A percentile compares a stretch with the other conserved stretches of the same genome.
These are phyloP conservation scores for Pythium myriotylum DNA, from an alignment of 352 stramenopile species.

Conservation along the genomic window DNA sequence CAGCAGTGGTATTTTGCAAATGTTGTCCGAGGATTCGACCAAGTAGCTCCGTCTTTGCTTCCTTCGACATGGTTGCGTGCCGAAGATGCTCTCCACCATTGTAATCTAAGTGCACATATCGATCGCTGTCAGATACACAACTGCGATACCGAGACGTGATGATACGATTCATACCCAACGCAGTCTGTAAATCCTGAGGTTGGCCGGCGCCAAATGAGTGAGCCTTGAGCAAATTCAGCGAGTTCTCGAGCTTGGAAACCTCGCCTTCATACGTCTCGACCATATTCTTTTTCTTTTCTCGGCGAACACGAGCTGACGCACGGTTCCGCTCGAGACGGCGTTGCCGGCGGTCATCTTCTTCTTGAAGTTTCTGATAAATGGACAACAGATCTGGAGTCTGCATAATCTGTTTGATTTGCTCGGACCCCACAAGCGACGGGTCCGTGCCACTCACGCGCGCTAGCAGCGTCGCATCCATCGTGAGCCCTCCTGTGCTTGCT, in stretches of 20 bases:
- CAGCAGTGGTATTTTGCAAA: conserved; percentile 70
- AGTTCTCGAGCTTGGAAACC: conserved; percentile 88
- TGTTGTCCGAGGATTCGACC: conserved; percentile 79
- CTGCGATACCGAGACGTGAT: too few species aligned
- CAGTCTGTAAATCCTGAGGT: conserved; percentile 62
- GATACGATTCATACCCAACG: conserved; percentile 49
- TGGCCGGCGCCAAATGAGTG: conserved; percentile 78
- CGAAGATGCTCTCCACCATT: conserved; percentile 76
- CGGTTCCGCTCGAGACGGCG: conserved; percentile 78
- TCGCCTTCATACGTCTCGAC: conserved; percentile 86
- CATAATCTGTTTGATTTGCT: conserved; percentile 91
- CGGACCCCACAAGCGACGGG: conserved; percentile 71
- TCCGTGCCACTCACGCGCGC: conserved; percentile 82
- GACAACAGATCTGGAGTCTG: conserved; percentile 76
- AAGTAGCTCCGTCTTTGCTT: conserved; percentile 83
- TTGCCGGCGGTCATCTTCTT: conserved; percentile 83
- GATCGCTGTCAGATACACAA: background rate
- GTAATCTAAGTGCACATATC: conserved; percentile 49
- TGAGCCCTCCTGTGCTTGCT: conserved; percentile 74
- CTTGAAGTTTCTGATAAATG: conserved; percentile 89
- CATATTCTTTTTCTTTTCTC: conserved; percentile 89
- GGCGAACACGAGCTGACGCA: conserved; percentile 75
- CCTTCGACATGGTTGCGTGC: conserved; percentile 83
- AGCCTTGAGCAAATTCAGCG: conserved; percentile 73
- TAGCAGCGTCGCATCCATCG: conserved; percentile 78